These are phyloP conservation scores for cucumber (Cucumis sativus) DNA, from an alignment of 306 rosid genomes.

Conservation along the genomic window Cucumber_9930_V3 NC_026658.2:26516001-26516500, in stretches of 20 bases:
- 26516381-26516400: not conserved
- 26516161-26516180: not conserved
- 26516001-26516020: constrained; percentile 57
- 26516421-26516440: not conserved
- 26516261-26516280: not conserved
- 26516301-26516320: not conserved
- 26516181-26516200: not conserved
- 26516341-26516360: not conserved
- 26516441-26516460: not conserved
- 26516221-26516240: not conserved
- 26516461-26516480: not conserved
- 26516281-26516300: not conserved
- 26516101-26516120: not conserved
- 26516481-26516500: not conserved
- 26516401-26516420: not conserved
- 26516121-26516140: not conserved
- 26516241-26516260: not conserved
- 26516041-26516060: not conserved
- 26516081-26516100: not conserved
- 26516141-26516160: not conserved
- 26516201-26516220: not conserved
- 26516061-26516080: not conserved
- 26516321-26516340: not conserved
- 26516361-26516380: not conserved
- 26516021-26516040: constrained; percentile 81